Conservation (phyloP, 176 grass and related monocot species). For the Cymbopogon citratus region DNA sequence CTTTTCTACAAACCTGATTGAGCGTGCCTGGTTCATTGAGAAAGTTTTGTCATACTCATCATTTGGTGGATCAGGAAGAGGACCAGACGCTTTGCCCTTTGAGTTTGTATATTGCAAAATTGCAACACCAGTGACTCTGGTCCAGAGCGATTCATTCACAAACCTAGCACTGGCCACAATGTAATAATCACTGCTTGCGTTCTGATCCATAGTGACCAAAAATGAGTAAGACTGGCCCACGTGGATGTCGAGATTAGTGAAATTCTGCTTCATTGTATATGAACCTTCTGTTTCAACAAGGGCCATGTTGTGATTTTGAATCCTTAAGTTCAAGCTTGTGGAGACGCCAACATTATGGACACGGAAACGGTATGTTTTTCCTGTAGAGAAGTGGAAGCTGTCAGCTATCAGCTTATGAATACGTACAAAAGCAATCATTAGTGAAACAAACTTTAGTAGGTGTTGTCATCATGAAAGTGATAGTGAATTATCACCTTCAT, state of each 20-base stretch:
- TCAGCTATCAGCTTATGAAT: background rate
- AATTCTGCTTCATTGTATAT: constrained; percentile 85
- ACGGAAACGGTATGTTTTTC: constrained; percentile 83
- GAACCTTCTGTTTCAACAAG: constrained; percentile 86
- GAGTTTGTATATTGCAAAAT: constrained; percentile 93
- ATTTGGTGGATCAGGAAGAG: constrained; percentile 86
- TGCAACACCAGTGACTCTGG: constrained; percentile 77
- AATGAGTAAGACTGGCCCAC: constrained; percentile 96
- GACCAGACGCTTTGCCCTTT: constrained; percentile 75
- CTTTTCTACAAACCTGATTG: constrained; percentile 66
- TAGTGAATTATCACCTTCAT: background rate
- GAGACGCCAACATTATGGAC: constrained; percentile 89
- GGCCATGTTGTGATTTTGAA: constrained; percentile 83
- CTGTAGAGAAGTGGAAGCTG: constrained; percentile 28
- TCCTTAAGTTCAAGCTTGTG: constrained; percentile 90
- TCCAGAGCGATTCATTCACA: constrained; percentile 77
- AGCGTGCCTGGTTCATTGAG: constrained; percentile 93
- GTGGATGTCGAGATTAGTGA: constrained; percentile 86
- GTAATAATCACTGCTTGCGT: constrained; percentile 90
- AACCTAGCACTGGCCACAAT: constrained; percentile 86
- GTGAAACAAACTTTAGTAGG: background rate
- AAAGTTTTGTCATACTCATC: constrained; percentile 84
- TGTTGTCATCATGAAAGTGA: background rate
- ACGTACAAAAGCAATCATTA: background rate
- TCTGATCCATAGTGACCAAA: constrained; percentile 93